Percentiles rank a stretch among this genome's conserved stretches.
These are phyloP conservation scores for Trichoderma erinaceum DNA, from an alignment of 495 filamentous ascomycete species.

Conservation along the genomic window DNA sequence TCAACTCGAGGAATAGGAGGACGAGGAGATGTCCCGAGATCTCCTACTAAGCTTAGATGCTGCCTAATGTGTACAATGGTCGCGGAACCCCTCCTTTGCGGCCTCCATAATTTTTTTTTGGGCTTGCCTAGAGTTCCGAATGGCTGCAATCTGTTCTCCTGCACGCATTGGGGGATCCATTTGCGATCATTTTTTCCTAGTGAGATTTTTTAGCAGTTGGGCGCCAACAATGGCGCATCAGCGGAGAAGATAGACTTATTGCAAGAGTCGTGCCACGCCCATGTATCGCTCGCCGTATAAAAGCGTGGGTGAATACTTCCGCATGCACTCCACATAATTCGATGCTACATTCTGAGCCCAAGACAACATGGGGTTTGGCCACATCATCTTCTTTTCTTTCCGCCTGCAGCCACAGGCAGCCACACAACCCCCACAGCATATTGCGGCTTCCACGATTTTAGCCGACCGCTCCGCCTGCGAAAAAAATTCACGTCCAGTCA, in stretches of 20 bases:
- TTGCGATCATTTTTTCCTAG: neutral
- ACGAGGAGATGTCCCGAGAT: neutral
- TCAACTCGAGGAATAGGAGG: neutral
- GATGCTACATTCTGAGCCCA: neutral
- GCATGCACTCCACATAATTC: neutral
- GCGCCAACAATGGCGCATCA: conserved; percentile 1
- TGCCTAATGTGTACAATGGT: no score
- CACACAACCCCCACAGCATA: neutral
- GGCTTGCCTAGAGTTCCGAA: neutral
- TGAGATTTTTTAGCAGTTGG: neutral
- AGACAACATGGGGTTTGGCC: neutral
- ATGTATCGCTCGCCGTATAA: neutral
- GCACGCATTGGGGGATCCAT: neutral
- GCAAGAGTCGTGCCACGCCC: neutral
- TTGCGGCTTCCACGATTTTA: neutral
- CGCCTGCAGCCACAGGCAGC: neutral
- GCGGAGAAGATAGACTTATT: neutral
- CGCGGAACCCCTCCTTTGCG: neutral
- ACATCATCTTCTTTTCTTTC: neutral
- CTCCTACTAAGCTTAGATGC: neutral
- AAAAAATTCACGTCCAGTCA: neutral
- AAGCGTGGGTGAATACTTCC: neutral
- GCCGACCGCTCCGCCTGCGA: neutral
- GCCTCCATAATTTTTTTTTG: neutral
- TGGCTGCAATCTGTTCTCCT: neutral